Base-by-base conservation (phyloP, 169 alveolate species). In the Plasmodium falciparum region DNA sequence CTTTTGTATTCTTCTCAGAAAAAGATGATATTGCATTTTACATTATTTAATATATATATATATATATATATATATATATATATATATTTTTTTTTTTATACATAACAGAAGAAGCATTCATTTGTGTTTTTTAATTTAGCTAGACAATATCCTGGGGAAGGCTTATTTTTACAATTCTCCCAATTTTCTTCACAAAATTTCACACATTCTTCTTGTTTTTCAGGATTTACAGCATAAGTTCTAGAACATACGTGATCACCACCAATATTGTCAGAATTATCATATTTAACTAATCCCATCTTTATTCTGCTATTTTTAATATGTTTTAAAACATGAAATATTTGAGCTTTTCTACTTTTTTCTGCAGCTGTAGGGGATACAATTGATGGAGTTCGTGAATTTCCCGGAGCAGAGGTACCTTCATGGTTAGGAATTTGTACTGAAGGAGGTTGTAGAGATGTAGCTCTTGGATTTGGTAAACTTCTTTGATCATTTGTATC, bases 271-370 rank as follows among this genome's bases (percentile, higher is more conserved):
- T 29, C n/a, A 3, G n/a, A 17, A 39, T 11, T 12, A 4, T 43
- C 58, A 33, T 66, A 66, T 66, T 66, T 66, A 66, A 66, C 74
- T 66, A 66, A 33, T 11, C 15, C 45, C 26, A 33, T 39, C 22
- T 66, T 39, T 20, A 13, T n/a, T 39, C n/a, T 66, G 15, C 39
- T 26, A 66, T 66, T 15, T 15, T 66, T 66, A 13, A 66, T 66
- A 29, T 66, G 74, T 66, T 66, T 66, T 39, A 66, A 66, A n/a
- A 66, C 17, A 39, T 66, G 74, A n/a, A 66, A n/a, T 12, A 66
- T n/a, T 39, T 66, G 59, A 9, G 29, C n/a, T 5, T 39, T 66
- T 15, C 9, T 12, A 15, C n/a, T 15, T 6, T 52, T 33, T 3
- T 3, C 45, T 33, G 45, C 45, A 33, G 8, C 7, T 6, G 6